Evolutionary conservation across 2,329 filamentous ascomycete genomes (phyloP).

Genomic region (Didymella lethalis): DNA sequence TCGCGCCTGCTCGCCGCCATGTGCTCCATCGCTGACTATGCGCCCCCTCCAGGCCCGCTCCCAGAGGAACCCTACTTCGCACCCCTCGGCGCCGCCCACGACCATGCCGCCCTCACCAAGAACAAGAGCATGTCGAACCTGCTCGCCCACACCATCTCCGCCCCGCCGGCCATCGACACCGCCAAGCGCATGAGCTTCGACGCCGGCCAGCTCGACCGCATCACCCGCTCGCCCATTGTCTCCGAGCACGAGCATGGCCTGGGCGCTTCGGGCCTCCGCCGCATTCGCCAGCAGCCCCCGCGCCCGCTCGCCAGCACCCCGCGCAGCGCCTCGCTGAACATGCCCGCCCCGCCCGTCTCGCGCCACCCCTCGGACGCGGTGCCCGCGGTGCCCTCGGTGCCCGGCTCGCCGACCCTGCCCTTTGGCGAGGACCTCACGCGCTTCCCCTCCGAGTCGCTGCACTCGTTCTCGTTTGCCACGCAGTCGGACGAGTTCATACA

Average conservation of each 20-base stretch:
- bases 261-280: slow-evolving; percentile 84
- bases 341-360: slow-evolving; percentile 65
- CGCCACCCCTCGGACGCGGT: slow-evolving; percentile 58
- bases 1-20: slow-evolving; percentile 22
- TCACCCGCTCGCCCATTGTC: slow-evolving; percentile 82
- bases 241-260: slow-evolving; percentile 87
- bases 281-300: slow-evolving; percentile 86
- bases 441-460: slow-evolving; percentile 93
- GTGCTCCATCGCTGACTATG: slow-evolving; percentile 37
- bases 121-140: slow-evolving; percentile 60
- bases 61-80: slow-evolving; percentile 42
- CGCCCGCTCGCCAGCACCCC: slow-evolving; percentile 61
- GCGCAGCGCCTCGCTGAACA: slow-evolving; percentile 74
- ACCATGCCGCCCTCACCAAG: slow-evolving; percentile 54
- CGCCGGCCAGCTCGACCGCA: slow-evolving; percentile 70
- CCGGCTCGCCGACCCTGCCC: slow-evolving; percentile 70
- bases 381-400: slow-evolving; percentile 66
- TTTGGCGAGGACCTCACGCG: slow-evolving; percentile 88
- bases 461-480: slow-evolving; percentile 97
- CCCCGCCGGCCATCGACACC: slow-evolving; percentile 60
- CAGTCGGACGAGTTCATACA: slow-evolving; percentile 93
- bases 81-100: slow-evolving; percentile 33
- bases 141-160: slow-evolving; percentile 44
- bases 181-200: slow-evolving; percentile 79
- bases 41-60: slow-evolving; percentile 45